A percentile compares a stretch with the other conserved stretches of the same genome.
These are phyloP conservation scores for Cunninghamia lanceolata DNA, from an alignment of 75 land plant genomes.

Conservation along the genomic window DNA sequence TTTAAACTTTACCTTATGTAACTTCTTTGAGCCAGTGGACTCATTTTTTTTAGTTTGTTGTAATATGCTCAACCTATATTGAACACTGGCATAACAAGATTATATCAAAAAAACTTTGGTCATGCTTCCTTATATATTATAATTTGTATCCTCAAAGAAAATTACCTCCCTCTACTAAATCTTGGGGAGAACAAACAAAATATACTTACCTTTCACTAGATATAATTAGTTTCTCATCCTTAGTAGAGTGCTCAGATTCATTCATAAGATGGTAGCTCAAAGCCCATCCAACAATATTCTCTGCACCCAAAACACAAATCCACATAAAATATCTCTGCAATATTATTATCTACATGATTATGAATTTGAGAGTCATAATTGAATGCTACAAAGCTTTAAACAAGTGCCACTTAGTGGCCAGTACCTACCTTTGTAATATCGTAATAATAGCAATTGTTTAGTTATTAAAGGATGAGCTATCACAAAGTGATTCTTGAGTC, in stretches of 20 bases:
- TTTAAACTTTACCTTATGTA: constrained; percentile 15
- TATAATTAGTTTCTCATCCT: constrained; percentile 12
- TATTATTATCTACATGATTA: too few relatives aligned
- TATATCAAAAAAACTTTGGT: not conserved
- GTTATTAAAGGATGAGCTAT: too few relatives aligned
- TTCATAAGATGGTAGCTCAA: constrained; percentile 19
- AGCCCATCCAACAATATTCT: constrained; percentile 29
- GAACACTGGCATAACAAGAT: constrained; percentile 5
- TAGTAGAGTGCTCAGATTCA: not conserved
- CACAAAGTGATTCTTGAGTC: too few relatives aligned
- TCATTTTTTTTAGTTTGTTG: constrained; percentile 11
- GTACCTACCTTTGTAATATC: too few relatives aligned
- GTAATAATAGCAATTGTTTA: too few relatives aligned
- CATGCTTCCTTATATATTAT: not conserved
- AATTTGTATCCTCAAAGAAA: not conserved
- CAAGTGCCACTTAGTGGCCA: too few relatives aligned
- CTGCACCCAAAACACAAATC: constrained; percentile 16
- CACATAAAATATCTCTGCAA: not conserved
- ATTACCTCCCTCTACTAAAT: not conserved
- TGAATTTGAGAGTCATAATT: too few relatives aligned
- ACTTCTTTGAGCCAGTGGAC: constrained; percentile 11
- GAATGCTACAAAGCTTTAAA: too few relatives aligned
- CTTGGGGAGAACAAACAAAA: not conserved
- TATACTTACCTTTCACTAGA: constrained; percentile 16
- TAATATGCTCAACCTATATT: constrained; percentile 8